Conservation (phyloP, 768 basidiomycete genomes). For the Ramaria sp. region DNA sequence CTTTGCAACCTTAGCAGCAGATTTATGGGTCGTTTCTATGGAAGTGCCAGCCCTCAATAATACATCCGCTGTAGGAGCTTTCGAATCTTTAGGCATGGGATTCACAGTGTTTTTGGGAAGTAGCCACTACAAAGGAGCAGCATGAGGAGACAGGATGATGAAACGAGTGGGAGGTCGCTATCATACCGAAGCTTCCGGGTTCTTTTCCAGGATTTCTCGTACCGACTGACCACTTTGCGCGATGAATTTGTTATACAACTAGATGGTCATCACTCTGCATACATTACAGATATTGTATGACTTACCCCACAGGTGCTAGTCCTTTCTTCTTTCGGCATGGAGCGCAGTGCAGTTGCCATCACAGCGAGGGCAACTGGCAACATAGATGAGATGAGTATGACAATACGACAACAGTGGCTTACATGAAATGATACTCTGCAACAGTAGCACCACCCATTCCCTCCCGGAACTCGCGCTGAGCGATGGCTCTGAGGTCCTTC, state of each 20-base stretch:
- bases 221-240: constrained; percentile 25
- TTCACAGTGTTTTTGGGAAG: not conserved
- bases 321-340: constrained; percentile 56
- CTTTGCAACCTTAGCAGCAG: constrained; percentile 20
- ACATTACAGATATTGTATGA: not conserved
- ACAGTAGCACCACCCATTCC: constrained; percentile 17
- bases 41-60: not conserved
- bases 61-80: not conserved
- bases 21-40: not conserved
- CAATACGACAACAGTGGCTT: constrained; percentile 10
- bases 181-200: constrained; percentile 24
- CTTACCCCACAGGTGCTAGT: constrained; percentile 48
- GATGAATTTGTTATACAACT: not conserved
- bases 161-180: not conserved
- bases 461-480: constrained; percentile 10
- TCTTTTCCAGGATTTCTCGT: constrained; percentile 24
- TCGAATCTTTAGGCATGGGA: not conserved
- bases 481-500: constrained; percentile 35
- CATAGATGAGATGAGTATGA: constrained; percentile 5
- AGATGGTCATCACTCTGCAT: not conserved
- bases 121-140: not conserved
- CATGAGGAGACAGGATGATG: not conserved
- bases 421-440: constrained; percentile 45
- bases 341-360: constrained; percentile 53
- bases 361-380: constrained; percentile 58